Evolutionary conservation across 495 filamentous ascomycete species (phyloP).

Genomic region (Aspergillus leporis): DNA sequence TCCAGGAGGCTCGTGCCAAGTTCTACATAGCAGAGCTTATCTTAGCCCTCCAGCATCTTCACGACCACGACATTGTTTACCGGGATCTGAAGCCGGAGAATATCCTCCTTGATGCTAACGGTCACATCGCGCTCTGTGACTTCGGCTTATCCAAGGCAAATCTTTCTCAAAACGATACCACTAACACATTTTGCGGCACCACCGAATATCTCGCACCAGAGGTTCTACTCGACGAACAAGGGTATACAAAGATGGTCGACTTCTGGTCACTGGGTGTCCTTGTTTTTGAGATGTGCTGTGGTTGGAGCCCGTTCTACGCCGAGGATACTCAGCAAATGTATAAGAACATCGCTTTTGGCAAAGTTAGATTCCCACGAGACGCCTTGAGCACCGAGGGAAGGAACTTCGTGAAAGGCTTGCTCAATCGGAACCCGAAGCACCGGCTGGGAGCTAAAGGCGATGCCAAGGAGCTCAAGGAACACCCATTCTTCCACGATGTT

Average conservation of each 20-base stretch:
- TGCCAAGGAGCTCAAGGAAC: constrained; percentile 90
- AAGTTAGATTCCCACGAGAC: constrained; percentile 93
- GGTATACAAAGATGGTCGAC: constrained; percentile 99
- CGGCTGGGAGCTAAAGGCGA: constrained; percentile 87
- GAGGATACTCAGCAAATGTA: constrained; percentile 99
- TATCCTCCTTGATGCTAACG: constrained; percentile 80
- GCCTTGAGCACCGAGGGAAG: constrained; percentile 90
- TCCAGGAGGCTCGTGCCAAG: constrained; percentile 91
- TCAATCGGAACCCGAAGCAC: constrained; percentile 97
- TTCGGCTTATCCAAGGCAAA: constrained; percentile 97
- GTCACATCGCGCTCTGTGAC: constrained; percentile 82
- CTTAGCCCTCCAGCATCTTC: constrained; percentile 89
- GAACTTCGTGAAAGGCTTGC: constrained; percentile 95
- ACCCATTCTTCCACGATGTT: constrained; percentile 91
- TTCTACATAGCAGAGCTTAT: constrained; percentile 99
- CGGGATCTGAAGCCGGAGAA: constrained; percentile 88
- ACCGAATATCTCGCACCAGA: constrained; percentile 97
- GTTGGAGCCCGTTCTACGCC: constrained; percentile 98
- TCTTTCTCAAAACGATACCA: constrained; percentile 91
- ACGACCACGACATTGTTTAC: constrained; percentile 97
- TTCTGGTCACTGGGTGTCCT: constrained; percentile 98
- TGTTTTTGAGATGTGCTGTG: constrained; percentile 99
- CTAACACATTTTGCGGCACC: constrained; percentile 98
- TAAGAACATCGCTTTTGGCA: constrained; percentile 99
- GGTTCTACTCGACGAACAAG: constrained; percentile 90